Evolutionary conservation across 495 filamentous ascomycete genomes (phyloP).

Genomic region (Tuber brumale): DNA sequence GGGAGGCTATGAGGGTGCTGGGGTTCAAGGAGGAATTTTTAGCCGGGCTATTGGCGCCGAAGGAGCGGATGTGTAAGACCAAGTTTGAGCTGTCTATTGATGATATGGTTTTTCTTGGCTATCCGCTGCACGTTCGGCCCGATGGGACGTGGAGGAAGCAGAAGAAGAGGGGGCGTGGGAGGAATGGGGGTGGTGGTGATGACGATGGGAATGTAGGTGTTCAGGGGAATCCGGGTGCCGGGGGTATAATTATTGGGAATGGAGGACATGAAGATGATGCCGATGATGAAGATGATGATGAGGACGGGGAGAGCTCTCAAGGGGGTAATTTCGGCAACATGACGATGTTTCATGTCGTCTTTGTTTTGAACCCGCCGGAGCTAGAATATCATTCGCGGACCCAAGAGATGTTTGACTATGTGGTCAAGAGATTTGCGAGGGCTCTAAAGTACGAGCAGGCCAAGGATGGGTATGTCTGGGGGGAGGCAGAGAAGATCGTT

Average conservation of each 20-base stretch:
- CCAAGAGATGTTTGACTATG: slow-evolving; percentile 74
- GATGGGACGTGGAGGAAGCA: slow-evolving; percentile 84
- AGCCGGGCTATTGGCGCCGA: slow-evolving; percentile 76
- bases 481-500: slow-evolving; percentile 71
- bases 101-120: slow-evolving; percentile 74
- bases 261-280: slow-evolving; percentile 22
- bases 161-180: slow-evolving; percentile 50
- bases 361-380: slow-evolving; percentile 73
- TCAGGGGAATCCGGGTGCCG: not conserved
- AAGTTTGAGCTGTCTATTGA: slow-evolving; percentile 83
- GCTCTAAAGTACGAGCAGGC: slow-evolving; percentile 86
- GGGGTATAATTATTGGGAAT: slow-evolving; percentile 4
- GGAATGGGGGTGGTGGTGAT: slow-evolving; percentile 33
- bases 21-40: slow-evolving; percentile 71
- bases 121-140: slow-evolving; percentile 77
- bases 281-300: slow-evolving; percentile 43
- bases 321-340: slow-evolving; percentile 49
- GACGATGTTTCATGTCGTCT: slow-evolving; percentile 97
- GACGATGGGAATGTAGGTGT: slow-evolving; percentile 17
- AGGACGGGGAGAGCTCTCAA: slow-evolving; percentile 42
- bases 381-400: slow-evolving; percentile 67
- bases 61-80: slow-evolving; percentile 71
- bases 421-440: slow-evolving; percentile 83
- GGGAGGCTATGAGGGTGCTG: slow-evolving; percentile 59
- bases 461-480: slow-evolving; percentile 78